Conservation (phyloP, 139 green algal species). For the Asterochloris erici region DNA sequence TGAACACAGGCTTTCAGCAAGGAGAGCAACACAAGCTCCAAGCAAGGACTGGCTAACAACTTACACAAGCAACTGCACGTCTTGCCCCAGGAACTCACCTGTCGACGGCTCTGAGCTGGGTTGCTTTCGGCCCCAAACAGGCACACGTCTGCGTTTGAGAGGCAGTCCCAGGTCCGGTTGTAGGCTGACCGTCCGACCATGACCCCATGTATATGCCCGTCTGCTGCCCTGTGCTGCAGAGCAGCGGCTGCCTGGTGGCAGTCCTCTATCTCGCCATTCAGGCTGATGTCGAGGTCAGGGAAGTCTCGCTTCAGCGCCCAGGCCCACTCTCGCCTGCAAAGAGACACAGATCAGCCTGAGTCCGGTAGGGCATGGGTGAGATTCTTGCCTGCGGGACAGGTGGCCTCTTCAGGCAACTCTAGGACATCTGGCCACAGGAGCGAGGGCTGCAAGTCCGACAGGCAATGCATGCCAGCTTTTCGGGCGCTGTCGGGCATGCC, state of each 20-base stretch:
- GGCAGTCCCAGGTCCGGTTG: conserved; percentile 73
- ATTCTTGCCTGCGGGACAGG: neutral
- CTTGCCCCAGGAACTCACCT: conserved; percentile 21
- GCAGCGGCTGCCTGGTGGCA: conserved; percentile 44
- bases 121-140: conserved; percentile 69
- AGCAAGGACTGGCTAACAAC: too few relatives aligned
- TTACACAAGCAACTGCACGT: too few relatives aligned
- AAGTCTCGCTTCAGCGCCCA: conserved; percentile 87
- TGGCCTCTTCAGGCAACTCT: neutral
- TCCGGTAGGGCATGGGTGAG: neutral
- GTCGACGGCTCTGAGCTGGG: conserved; percentile 50
- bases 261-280: conserved; percentile 63
- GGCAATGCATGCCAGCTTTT: too few relatives aligned
- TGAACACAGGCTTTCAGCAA: too few relatives aligned
- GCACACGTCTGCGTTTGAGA: conserved; percentile 68
- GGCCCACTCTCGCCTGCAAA: conserved; percentile 73
- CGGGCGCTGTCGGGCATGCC: too few relatives aligned
- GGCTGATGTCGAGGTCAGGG: conserved; percentile 78
- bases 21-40: too few relatives aligned
- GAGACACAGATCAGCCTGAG: too few relatives aligned
- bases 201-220: conserved; percentile 65
- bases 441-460: too few relatives aligned
- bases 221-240: conserved; percentile 1
- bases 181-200: conserved; percentile 92
- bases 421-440: neutral